Evolutionary conservation across 1,284 basidiomycete genomes (phyloP).

Genomic region (Gomphus bonarii): DNA sequence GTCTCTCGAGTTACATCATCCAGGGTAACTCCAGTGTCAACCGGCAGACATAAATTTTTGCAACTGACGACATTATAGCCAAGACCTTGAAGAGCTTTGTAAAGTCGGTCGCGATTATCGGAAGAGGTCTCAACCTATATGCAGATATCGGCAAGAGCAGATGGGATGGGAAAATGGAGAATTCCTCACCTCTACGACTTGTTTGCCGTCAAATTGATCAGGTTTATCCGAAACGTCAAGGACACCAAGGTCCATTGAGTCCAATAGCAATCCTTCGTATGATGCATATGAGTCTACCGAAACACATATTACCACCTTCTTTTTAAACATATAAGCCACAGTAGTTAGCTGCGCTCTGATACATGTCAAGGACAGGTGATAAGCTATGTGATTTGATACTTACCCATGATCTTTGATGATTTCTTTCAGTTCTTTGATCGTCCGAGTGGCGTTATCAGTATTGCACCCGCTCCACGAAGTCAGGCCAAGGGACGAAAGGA

Average conservation of each 20-base stretch:
- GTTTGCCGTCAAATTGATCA: neutral
- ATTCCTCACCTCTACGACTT: neutral
- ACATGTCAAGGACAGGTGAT: neutral
- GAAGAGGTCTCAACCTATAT: conserved; percentile 1
- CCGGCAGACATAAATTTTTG: neutral
- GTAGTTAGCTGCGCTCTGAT: conserved; percentile 58
- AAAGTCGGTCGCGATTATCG: neutral
- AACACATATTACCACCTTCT: conserved; percentile 57
- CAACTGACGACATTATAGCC: neutral
- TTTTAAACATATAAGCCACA: conserved; percentile 69
- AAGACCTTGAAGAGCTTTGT: neutral
- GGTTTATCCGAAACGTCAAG: neutral
- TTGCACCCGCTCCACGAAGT: conserved; percentile 52
- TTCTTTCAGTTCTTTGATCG: conserved; percentile 53
- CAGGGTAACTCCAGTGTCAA: neutral
- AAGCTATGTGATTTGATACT: conserved; percentile 14
- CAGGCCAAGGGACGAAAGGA: neutral
- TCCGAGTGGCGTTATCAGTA: conserved; percentile 66
- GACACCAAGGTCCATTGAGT: conserved; percentile 2
- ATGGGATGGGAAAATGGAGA: neutral
- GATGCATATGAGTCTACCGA: conserved; percentile 20
- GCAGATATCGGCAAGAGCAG: neutral
- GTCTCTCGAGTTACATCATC: neutral
- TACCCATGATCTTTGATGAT: conserved; percentile 52
- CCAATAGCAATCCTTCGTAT: neutral